Evolutionary conservation across 805 yeast genomes (phyloP).

Genomic region (Myxozyma nipponensis): DNA sequence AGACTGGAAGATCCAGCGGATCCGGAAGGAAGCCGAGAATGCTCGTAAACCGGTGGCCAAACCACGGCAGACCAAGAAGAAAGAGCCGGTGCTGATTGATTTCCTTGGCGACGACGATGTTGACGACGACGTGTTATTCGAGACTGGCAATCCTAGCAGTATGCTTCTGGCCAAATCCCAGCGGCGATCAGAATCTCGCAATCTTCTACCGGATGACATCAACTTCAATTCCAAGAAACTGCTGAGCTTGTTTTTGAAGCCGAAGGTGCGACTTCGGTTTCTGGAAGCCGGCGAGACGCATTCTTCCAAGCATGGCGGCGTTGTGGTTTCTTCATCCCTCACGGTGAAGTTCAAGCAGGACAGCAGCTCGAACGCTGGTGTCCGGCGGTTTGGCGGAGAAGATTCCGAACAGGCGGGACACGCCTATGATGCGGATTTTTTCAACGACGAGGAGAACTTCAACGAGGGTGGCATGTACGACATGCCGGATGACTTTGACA

Average conservation of each 20-base stretch:
- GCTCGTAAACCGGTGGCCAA: conserved; percentile 11
- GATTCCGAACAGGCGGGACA: conserved; percentile 4
- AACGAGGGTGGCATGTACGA: conserved; percentile 39
- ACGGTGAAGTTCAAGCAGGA: conserved; percentile 24
- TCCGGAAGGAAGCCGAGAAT: conserved; percentile 38
- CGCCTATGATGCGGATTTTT: conserved; percentile 31
- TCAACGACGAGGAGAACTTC: conserved; percentile 41
- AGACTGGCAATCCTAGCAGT: conserved; percentile 39
- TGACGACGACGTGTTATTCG: conserved; percentile 44
- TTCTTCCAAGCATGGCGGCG: not conserved
- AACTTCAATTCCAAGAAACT: conserved; percentile 67
- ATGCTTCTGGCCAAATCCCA: conserved; percentile 41
- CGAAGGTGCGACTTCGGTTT: conserved; percentile 36
- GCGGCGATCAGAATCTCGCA: conserved; percentile 43
- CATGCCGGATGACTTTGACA: conserved; percentile 8
- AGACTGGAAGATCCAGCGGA: conserved; percentile 75
- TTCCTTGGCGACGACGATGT: conserved; percentile 41
- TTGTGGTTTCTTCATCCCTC: conserved; percentile 5
- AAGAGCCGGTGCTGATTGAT: conserved; percentile 44
- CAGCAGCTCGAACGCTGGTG: conserved; percentile 53
- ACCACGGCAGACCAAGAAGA: conserved; percentile 25
- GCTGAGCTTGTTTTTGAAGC: conserved; percentile 65
- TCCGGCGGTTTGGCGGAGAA: conserved; percentile 53
- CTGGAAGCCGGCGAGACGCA: conserved; percentile 5
- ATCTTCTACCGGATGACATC: conserved; percentile 67